Conservation (phyloP, 495 filamentous ascomycete genomes). For the Hyaloscypha variabilis region DNA sequence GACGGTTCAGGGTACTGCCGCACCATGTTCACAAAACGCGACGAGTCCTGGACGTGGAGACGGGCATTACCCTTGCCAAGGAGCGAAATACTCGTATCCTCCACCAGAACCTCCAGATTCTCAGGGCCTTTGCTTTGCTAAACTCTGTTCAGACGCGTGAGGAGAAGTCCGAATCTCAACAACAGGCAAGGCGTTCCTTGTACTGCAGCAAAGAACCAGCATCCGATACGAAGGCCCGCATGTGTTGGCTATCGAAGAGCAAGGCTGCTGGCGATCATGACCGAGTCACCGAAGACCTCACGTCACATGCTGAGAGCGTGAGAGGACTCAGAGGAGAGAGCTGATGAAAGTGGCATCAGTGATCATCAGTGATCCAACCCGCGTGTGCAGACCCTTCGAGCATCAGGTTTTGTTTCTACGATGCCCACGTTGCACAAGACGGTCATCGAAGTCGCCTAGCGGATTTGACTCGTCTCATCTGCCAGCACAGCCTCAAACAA, state of each 20-base stretch:
- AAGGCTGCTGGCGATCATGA: not conserved
- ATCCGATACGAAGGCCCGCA: not conserved
- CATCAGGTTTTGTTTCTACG: not conserved
- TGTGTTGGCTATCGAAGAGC: not conserved
- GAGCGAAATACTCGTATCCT: not conserved
- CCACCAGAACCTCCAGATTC: no score
- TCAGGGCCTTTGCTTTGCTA: no score
- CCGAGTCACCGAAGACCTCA: not conserved
- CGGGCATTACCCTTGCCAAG: not conserved
- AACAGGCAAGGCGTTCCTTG: not conserved
- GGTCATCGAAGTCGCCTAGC: not conserved
- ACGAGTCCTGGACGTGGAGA: not conserved
- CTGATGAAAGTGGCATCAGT: not conserved
- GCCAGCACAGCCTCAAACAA: slow-evolving; percentile 9
- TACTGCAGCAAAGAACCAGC: not conserved
- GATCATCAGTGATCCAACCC: not conserved
- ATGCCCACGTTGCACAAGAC: not conserved
- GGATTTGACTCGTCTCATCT: slow-evolving; percentile 1
- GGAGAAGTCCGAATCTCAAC: not conserved
- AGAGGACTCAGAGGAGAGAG: no score
- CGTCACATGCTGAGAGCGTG: not conserved
- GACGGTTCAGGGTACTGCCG: not conserved
- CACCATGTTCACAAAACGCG: not conserved
- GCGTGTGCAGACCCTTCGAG: not conserved
- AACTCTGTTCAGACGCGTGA: not conserved